A percentile compares a stretch with the other conserved stretches of the same genome.
These are phyloP conservation scores for Fusarium protoensiforme DNA, from an alignment of 2,329 filamentous ascomycete species.

Conservation along the genomic window DNA sequence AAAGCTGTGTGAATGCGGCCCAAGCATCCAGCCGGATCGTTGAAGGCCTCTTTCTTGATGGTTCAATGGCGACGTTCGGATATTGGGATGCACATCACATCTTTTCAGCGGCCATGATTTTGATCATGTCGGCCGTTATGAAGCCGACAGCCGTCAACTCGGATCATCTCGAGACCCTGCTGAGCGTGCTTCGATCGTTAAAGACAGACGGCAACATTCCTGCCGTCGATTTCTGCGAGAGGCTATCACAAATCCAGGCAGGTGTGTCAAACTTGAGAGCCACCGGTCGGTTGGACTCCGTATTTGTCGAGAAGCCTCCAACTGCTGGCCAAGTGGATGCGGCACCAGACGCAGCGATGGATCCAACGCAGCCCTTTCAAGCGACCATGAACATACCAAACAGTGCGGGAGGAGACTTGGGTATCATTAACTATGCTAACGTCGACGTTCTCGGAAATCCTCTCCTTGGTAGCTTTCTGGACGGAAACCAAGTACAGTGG, in stretches of 20 bases:
- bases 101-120: slow-evolving; percentile 45
- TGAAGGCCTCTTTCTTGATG: slow-evolving; percentile 37
- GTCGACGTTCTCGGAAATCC: slow-evolving; percentile 42
- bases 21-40: slow-evolving; percentile 44
- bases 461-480: slow-evolving; percentile 42
- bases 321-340: not conserved
- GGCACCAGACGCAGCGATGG: not conserved
- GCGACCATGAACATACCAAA: slow-evolving; percentile 10
- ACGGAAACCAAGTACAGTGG: slow-evolving; percentile 42
- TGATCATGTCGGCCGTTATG: slow-evolving; percentile 47
- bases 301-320: not conserved
- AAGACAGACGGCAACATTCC: slow-evolving; percentile 46
- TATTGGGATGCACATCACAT: slow-evolving; percentile 50
- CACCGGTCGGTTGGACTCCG: slow-evolving; percentile 13
- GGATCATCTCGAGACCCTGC: slow-evolving; percentile 42
- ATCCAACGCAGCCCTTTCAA: not conserved
- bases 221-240: slow-evolving; percentile 44
- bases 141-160: slow-evolving; percentile 41
- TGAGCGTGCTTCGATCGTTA: slow-evolving; percentile 45
- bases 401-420: not conserved
- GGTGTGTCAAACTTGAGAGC: slow-evolving; percentile 29
- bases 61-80: slow-evolving; percentile 42
- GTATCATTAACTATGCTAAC: slow-evolving; percentile 22
- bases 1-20: slow-evolving; percentile 47
- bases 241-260: slow-evolving; percentile 40